Evolutionary conservation across 768 basidiomycete species (phyloP), one percentile per base, ranked within the genome.

Genomic region (Astraeus odoratus): DNA sequence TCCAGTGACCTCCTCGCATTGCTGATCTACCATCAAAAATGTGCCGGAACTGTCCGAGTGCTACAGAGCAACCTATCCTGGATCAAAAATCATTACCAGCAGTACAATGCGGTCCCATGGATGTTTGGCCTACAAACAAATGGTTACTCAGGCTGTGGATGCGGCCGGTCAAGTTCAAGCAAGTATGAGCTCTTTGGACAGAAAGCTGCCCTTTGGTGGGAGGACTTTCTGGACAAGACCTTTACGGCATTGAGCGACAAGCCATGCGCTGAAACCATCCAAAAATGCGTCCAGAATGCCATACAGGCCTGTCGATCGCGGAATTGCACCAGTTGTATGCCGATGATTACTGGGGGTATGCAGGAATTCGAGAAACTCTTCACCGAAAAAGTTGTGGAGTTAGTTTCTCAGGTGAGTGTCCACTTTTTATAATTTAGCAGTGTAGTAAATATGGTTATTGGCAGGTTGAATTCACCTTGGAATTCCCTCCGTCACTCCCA

Each of bases 1-100:
- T 60, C 57, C 2, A 16, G 44, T 3, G 58, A 57, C 18, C 42
- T 67, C 3, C 57, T 63, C 12, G 31, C 42, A 6, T 42, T 67
- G 10, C 44, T 62, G 3, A 36, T 43, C 13, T 59, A 60, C 33
- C 57, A 60, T 30, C 19, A 27, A 8, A 36, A 26, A 7, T 61
- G 54, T 5, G 44, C 48, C 5, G 20, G 50, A 5, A 46, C 49
- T 5, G 50, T 51, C 8, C 49, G 47, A 34, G 33, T 24, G 3
- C 33, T 52, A 29, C 37, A 25, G 15, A 5, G 0, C 5, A 19
- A 58, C 24, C 3, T 47, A 0, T 46, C 40, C 7, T 58, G 59
- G 51, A 53, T 58, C 39, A 29, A 1, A 26, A 16, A 40, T n/a
- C 43, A 53, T 39, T 56, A 53, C 18, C 40, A 22, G 3, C 39